Base-by-base conservation (phyloP, 768 basidiomycete species). In the Tulasnella sp. region DNA sequence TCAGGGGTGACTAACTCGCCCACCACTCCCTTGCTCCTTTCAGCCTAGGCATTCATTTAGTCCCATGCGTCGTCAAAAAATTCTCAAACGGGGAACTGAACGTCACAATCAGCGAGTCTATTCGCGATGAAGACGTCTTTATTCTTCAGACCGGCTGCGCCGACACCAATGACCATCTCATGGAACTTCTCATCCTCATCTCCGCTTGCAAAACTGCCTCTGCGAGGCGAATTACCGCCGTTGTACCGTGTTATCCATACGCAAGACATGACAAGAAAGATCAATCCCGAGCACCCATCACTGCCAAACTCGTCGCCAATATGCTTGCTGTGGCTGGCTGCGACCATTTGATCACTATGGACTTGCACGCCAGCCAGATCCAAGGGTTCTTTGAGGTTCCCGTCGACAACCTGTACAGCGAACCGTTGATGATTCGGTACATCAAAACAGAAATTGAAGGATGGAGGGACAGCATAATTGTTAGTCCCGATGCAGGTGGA, bases 331-430 rank as follows among this genome's bases (percentile, higher is more conserved):
- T 98, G 72, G 97, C 98, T 12, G 97, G 97, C 34, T 98, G 96
- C 84, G 97, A 99, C 86, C 97, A 99, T 84, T 93, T 99, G 83
- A 98, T 99, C 82, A 98, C 97, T n/a, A 97, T 99, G 93, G 97
- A 99, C 85, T 87, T 99, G 75, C 97, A 98, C 84, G 97, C 97
- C 58, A 94, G 93, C 83, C 97, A 99, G 87, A 99, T 98, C 80
- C 97, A 99, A 84, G 97, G 97, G 9, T 99, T 99, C 88, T 99
- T 99, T 85, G 96, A 98, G 85, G 95, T 99, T 82, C 97, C 97
- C 12, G 97, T 98, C 38, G 97, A 99, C 87, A 99, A 99, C 85
- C 88, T 99, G 71, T 99, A 93, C 87, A 96, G 95, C 48, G 97
- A 99, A 85, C 96, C 98, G 2, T 88, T 97, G 80, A 97, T 98